Evolutionary conservation across 2,329 filamentous ascomycete species (phyloP).

Genomic region (Phaeosphaeriaceae sp.): DNA sequence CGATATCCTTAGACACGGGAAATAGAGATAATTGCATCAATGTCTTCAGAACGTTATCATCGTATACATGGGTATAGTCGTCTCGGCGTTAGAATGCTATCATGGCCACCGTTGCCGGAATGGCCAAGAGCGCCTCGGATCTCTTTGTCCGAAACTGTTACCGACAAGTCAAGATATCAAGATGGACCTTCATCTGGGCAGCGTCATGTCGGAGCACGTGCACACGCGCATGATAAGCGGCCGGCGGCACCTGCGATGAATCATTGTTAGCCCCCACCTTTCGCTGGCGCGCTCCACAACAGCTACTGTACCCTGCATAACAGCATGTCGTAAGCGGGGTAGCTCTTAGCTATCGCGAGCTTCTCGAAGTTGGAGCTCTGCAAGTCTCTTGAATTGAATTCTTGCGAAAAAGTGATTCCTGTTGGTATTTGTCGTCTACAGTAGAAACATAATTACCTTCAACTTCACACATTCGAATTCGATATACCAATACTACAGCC

Average conservation of each 20-base stretch:
- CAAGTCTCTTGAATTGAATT: background rate
- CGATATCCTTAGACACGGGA: slow-evolving; percentile 6
- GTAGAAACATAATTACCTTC: background rate
- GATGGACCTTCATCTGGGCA: background rate
- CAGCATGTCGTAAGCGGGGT: slow-evolving; percentile 18
- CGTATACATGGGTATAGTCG: too few species aligned
- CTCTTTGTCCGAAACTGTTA: background rate
- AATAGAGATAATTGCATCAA: background rate
- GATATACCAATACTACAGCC: background rate
- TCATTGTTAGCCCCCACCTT: slow-evolving; percentile 20
- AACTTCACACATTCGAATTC: background rate
- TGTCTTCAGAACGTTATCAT: too few species aligned
- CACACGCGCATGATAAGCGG: slow-evolving; percentile 21
- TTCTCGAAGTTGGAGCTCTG: background rate
- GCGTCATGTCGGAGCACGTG: slow-evolving; percentile 10
- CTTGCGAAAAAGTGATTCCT: background rate
- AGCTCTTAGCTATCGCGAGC: slow-evolving; percentile 14
- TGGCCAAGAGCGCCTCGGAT: too few species aligned
- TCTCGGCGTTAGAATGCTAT: too few species aligned
- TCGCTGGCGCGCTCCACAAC: slow-evolving; percentile 6
- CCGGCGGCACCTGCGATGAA: slow-evolving; percentile 15
- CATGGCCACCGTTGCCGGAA: too few species aligned
- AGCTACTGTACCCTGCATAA: slow-evolving; percentile 4
- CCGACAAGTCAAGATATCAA: background rate
- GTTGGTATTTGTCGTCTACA: background rate